Evolutionary conservation across 2,329 filamentous ascomycete genomes (phyloP).

Genomic region (Penicillium sp.): DNA sequence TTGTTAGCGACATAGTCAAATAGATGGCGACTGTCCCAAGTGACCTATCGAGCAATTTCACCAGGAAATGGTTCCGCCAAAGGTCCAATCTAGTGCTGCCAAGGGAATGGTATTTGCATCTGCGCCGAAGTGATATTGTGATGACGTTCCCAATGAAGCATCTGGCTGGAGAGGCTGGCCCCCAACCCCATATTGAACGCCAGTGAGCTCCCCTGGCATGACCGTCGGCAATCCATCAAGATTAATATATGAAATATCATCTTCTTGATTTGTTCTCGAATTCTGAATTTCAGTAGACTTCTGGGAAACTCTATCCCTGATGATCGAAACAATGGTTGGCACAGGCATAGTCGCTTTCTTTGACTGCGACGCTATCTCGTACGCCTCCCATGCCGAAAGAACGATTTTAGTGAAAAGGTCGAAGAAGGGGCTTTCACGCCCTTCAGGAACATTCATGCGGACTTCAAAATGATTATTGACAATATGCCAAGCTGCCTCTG

Average conservation of each 20-base stretch:
- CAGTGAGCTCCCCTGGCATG: neutral
- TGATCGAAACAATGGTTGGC: constrained; percentile 35
- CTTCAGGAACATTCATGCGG: constrained; percentile 25
- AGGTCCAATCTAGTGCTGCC: neutral
- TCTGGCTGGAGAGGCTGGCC: neutral
- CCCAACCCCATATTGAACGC: neutral
- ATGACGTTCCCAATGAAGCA: neutral
- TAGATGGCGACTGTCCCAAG: too few relatives aligned
- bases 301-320: constrained; percentile 29
- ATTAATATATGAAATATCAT: neutral
- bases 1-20: too few relatives aligned
- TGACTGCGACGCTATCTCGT: constrained; percentile 22
- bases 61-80: neutral
- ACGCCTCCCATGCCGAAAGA: constrained; percentile 47
- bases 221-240: constrained; percentile 3
- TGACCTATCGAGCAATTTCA: neutral
- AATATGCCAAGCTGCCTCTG: constrained; percentile 46
- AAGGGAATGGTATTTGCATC: neutral
- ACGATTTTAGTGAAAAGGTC: constrained; percentile 42
- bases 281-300: neutral
- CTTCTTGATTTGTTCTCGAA: neutral
- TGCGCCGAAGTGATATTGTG: neutral
- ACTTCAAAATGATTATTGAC: constrained; percentile 53
- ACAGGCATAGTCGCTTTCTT: constrained; percentile 10
- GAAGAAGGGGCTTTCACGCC: constrained; percentile 27